These are phyloP conservation scores for Juncus inflexus DNA, from an alignment of 176 grass and related monocot genomes.

Conservation along the genomic window DNA sequence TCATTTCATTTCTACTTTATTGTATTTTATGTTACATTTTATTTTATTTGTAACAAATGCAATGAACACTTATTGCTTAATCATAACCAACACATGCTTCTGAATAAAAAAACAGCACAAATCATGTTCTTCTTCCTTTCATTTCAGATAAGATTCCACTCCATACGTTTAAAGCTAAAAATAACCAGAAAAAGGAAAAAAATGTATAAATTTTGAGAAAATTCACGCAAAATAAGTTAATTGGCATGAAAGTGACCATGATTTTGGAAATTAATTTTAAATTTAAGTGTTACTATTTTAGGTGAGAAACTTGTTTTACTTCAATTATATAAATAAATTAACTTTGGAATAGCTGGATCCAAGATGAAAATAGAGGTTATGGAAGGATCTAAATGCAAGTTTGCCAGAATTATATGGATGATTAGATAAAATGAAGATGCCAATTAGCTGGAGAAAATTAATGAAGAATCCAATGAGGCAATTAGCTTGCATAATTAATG, in stretches of 20 bases:
- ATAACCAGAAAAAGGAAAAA: no score
- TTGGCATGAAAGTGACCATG: background rate
- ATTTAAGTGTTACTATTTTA: background rate
- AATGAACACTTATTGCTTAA: background rate
- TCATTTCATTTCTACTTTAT: no score
- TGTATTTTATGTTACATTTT: no score
- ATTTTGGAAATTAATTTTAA: background rate
- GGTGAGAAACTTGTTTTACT: background rate
- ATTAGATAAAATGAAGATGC: slow-evolving; percentile 6
- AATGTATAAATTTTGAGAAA: background rate
- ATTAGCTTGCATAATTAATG: slow-evolving; percentile 13
- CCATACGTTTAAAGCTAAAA: no score
- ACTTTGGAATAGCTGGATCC: background rate
- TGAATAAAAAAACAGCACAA: background rate
- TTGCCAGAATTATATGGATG: background rate
- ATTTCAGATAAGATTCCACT: no score
- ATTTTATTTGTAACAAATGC: no score
- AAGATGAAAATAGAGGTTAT: background rate
- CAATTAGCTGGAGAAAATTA: slow-evolving; percentile 2
- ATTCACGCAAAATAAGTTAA: background rate
- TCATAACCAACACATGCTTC: slow-evolving; percentile 24
- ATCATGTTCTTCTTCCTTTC: no score
- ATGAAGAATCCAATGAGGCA: background rate
- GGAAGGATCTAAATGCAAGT: background rate
- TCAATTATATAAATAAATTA: background rate